These are phyloP conservation scores for Myrmaecium sp. DNA, from an alignment of 2,329 filamentous ascomycete genomes.

Conservation along the genomic window DNA sequence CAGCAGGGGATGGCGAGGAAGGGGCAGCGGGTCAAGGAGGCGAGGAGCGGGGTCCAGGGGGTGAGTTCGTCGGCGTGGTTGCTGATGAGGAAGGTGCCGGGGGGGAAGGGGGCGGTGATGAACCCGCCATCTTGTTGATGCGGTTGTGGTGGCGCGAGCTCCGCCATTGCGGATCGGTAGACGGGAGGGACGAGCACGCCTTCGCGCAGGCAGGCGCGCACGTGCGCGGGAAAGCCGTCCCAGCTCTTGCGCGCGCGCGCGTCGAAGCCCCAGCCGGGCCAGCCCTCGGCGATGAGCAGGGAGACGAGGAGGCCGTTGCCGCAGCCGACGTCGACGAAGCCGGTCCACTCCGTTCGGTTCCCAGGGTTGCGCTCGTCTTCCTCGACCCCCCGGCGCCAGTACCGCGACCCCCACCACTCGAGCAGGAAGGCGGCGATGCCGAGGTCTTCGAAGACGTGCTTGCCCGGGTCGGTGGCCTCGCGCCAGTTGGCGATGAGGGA, in stretches of 20 bases:
- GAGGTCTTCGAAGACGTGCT: conserved; percentile 92
- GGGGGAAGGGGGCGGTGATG: conserved; percentile 49
- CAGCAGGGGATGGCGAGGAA: conserved; percentile 95
- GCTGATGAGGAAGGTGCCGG: conserved; percentile 77
- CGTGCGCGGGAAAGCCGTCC: conserved; percentile 44
- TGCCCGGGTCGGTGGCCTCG: conserved; percentile 71
- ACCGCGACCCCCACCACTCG: conserved; percentile 81
- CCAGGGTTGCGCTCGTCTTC: conserved; percentile 2
- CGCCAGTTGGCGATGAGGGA: conserved; percentile 59
- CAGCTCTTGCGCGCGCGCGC: conserved; percentile 75
- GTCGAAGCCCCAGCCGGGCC: conserved; percentile 78
- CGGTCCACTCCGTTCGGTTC: conserved; percentile 42
- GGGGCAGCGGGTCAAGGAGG: conserved; percentile 53
- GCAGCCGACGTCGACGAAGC: conserved; percentile 91
- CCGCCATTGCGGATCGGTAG: conserved; percentile 1
- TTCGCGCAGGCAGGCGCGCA: conserved; percentile 37
- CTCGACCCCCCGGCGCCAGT: conserved; percentile 21
- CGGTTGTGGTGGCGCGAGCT: background rate
- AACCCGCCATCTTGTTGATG: conserved; percentile 6
- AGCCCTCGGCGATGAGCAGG: conserved; percentile 66
- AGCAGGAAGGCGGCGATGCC: conserved; percentile 83
- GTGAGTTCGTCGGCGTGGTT: conserved; percentile 97
- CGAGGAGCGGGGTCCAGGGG: conserved; percentile 84
- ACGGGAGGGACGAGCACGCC: conserved; percentile 42
- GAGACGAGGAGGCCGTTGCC: conserved; percentile 85